These are phyloP conservation scores for Lentinula detonsa DNA, from an alignment of 768 basidiomycete species.

Conservation along the genomic window DNA sequence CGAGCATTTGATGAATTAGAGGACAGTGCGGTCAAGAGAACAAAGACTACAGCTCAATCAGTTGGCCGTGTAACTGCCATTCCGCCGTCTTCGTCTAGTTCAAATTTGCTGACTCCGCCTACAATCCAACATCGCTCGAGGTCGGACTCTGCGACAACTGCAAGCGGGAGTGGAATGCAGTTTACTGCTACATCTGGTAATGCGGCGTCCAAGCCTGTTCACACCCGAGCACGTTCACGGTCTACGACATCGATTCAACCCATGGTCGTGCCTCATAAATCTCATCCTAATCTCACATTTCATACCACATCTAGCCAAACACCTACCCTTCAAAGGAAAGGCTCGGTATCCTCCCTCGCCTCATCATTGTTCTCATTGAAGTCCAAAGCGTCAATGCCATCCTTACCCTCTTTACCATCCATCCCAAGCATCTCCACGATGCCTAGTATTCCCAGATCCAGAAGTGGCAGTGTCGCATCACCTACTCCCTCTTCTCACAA, in stretches of 20 bases:
- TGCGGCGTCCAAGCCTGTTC: not conserved
- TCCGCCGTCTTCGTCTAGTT: not conserved
- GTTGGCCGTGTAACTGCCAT: slow-evolving; percentile 13
- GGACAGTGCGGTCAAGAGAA: slow-evolving; percentile 34
- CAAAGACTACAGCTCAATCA: slow-evolving; percentile 36
- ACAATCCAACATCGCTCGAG: not conserved
- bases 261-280: not conserved
- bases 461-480: not conserved
- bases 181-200: not conserved
- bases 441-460: not conserved
- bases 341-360: slow-evolving; percentile 47
- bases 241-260: not conserved
- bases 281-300: not conserved
- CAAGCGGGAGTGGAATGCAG: not conserved
- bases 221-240: not conserved
- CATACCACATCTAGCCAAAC: slow-evolving; percentile 29
- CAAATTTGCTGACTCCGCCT: not conserved
- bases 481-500: not conserved
- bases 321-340: not conserved
- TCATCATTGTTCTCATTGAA: slow-evolving; percentile 3
- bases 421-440: not conserved
- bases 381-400: not conserved
- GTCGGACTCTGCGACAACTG: not conserved
- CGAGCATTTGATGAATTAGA: slow-evolving; percentile 69
- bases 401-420: not conserved